Percentiles rank a stretch among this genome's conserved stretches.
phyloP scores from a whole-genome alignment of 768 basidiomycete species.

The Nevesoporus exiguus region DNA sequence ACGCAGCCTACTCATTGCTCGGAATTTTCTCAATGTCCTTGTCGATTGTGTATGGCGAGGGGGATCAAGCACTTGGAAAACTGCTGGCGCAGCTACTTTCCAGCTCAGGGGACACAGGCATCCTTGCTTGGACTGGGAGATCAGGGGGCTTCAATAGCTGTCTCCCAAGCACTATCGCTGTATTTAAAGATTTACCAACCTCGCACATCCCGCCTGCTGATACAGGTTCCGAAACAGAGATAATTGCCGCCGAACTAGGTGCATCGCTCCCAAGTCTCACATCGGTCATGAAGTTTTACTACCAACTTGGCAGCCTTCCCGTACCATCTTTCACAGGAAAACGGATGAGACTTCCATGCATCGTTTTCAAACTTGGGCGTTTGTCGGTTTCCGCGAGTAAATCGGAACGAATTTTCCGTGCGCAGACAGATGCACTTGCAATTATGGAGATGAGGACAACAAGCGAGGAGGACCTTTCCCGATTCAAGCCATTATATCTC shows the following conservation, averaged over 20 bases:
- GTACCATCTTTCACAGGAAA: background rate
- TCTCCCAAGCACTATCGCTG: background rate
- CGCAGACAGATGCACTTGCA: background rate
- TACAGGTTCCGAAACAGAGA: background rate
- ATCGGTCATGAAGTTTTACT: background rate
- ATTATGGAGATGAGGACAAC: background rate
- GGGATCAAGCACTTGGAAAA: background rate
- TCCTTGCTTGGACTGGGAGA: background rate
- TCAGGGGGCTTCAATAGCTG: slow-evolving; percentile 1
- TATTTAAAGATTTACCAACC: background rate
- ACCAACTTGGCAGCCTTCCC: background rate
- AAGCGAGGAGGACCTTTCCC: background rate
- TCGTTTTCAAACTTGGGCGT: background rate
- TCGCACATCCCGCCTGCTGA: background rate
- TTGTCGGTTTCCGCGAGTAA: background rate
- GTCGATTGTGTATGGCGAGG: background rate
- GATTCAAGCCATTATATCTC: background rate
- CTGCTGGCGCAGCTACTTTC: background rate
- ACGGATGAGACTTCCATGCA: background rate
- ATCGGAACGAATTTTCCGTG: background rate
- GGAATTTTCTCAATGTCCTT: background rate
- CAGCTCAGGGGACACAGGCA: background rate
- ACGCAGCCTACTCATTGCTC: background rate
- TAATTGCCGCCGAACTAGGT: background rate
- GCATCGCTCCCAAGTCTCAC: background rate